Conservation (phyloP, 75 land plant genomes). For the Isoetes taiwanensis region DNA sequence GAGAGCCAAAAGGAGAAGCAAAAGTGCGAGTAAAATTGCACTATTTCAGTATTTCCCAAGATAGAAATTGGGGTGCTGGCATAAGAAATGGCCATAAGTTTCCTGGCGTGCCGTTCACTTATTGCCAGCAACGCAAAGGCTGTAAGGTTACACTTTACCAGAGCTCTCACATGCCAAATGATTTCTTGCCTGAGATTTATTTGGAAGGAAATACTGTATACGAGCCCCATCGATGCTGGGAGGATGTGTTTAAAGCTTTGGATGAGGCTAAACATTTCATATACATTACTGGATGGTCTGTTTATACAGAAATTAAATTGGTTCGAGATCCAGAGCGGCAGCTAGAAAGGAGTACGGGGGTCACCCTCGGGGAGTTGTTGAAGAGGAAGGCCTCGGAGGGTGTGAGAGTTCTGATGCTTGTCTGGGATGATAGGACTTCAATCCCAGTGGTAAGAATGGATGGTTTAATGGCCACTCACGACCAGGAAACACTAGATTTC, state of each 20-base stretch:
- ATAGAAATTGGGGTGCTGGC: conserved; percentile 49
- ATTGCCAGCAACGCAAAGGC: conserved; percentile 65
- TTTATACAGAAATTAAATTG: conserved; percentile 56
- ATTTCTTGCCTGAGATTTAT: conserved; percentile 56
- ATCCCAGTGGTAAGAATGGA: conserved; percentile 47
- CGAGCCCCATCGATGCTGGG: conserved; percentile 77
- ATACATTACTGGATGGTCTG: conserved; percentile 90
- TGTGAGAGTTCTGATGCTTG: conserved; percentile 71
- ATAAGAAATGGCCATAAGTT: conserved; percentile 25
- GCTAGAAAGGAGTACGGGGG: conserved; percentile 34
- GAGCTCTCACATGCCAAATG: conserved; percentile 69
- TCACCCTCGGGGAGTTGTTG: conserved; percentile 66
- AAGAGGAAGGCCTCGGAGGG: conserved; percentile 83
- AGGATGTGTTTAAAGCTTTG: conserved; percentile 71
- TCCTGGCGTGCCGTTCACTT: conserved; percentile 66
- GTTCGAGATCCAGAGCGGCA: conserved; percentile 56
- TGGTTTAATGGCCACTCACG: conserved; percentile 90
- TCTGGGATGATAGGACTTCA: conserved; percentile 95
- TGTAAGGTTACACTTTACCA: conserved; percentile 74
- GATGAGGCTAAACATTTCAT: conserved; percentile 60
- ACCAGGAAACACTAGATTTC: conserved; percentile 58
- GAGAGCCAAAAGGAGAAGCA: conserved; percentile 23
- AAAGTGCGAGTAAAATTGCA: conserved; percentile 47
- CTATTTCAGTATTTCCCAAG: conserved; percentile 35
- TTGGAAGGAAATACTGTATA: conserved; percentile 37